Percentiles rank a stretch among this genome's conserved stretches.
Conservation (phyloP, 2,329 filamentous ascomycete species). For the Blastomyces gilchristii region DNA sequence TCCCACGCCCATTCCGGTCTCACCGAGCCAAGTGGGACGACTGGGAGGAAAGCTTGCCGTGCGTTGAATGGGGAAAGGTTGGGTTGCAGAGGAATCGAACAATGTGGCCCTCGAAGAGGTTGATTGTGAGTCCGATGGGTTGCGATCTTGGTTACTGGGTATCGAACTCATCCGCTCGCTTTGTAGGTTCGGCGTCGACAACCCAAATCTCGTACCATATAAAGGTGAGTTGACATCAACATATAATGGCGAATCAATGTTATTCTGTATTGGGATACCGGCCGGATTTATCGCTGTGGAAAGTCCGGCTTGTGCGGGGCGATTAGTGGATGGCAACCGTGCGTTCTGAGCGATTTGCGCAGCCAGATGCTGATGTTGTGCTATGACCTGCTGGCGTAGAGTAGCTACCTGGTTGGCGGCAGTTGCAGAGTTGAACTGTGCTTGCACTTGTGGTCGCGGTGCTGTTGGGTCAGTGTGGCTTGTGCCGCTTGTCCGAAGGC, state of each 20-base stretch:
- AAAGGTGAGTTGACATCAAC: neutral
- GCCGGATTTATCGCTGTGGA: neutral
- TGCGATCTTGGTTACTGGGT: neutral
- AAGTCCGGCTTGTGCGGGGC: neutral
- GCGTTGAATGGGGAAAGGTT: slow-evolving; percentile 1
- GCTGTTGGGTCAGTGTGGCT: neutral
- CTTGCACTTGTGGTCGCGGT: neutral
- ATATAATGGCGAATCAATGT: neutral
- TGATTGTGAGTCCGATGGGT: neutral
- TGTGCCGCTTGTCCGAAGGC: neutral
- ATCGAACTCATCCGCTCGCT: neutral
- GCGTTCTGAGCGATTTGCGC: neutral
- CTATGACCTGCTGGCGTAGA: neutral
- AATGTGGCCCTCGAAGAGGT: neutral
- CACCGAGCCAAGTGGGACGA: neutral
- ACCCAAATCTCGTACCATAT: neutral
- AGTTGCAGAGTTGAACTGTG: neutral
- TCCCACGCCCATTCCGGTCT: neutral
- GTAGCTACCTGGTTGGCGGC: neutral
- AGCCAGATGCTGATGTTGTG: neutral
- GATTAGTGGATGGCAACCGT: neutral
- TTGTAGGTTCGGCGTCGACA: neutral
- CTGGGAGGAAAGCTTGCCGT: slow-evolving; percentile 1
- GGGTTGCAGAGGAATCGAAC: neutral
- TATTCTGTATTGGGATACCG: neutral